A percentile compares a stretch with the other conserved stretches of the same genome.
Conservation (phyloP, 371 early-diverging fungal genomes). For the Batrachochytrium dendrobatidis region DNA sequence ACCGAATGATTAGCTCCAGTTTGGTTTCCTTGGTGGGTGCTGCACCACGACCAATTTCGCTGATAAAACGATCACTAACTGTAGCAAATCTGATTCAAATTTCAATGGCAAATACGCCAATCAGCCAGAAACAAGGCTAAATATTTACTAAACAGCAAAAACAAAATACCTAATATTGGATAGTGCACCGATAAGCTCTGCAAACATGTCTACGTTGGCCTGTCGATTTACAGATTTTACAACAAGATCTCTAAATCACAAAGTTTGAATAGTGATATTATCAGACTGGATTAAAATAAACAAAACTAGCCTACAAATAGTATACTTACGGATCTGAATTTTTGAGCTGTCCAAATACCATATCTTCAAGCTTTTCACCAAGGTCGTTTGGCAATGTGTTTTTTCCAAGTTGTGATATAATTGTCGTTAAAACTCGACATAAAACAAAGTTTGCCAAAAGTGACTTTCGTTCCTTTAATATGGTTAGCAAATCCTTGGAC, state of each 20-base stretch:
- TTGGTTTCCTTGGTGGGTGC: conserved; percentile 63
- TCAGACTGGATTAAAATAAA: neutral
- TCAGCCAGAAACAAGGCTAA: neutral
- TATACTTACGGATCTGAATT: conserved; percentile 77
- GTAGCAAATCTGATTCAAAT: conserved; percentile 61
- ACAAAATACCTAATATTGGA: conserved; percentile 60
- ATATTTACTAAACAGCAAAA: neutral
- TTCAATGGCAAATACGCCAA: neutral
- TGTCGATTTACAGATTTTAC: conserved; percentile 70
- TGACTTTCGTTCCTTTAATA: conserved; percentile 46
- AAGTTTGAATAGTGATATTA: no score
- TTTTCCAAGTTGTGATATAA: conserved; percentile 65
- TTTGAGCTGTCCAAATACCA: conserved; percentile 82
- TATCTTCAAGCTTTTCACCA: conserved; percentile 84
- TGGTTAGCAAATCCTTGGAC: conserved; percentile 31
- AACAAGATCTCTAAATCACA: conserved; percentile 56
- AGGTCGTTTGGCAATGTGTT: conserved; percentile 72
- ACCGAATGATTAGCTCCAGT: conserved; percentile 77
- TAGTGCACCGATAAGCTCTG: conserved; percentile 79
- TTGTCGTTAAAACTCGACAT: conserved; percentile 77
- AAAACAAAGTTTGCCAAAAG: conserved; percentile 82
- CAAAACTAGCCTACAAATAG: neutral
- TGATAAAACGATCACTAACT: conserved; percentile 88
- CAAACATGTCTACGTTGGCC: conserved; percentile 81
- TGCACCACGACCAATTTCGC: conserved; percentile 50